Conservation (phyloP, 345 rosid species). For the Aquilaria malaccensis region DNA sequence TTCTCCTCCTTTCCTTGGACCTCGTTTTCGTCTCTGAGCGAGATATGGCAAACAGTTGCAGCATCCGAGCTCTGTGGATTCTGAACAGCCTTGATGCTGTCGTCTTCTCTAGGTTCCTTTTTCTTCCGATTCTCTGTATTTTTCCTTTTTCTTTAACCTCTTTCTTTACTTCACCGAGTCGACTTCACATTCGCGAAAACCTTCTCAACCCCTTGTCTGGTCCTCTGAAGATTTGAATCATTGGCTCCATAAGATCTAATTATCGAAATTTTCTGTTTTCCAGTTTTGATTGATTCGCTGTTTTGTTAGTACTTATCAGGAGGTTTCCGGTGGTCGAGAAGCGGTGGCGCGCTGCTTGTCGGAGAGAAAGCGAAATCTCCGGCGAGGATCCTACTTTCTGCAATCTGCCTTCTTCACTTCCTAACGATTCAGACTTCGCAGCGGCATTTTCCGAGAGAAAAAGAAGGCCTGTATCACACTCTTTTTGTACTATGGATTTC, state of each 20-base stretch:
- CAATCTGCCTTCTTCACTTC: conserved; percentile 33
- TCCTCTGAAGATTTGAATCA: not conserved
- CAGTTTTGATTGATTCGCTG: not conserved
- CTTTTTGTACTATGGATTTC: not conserved
- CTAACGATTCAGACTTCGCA: conserved; percentile 63
- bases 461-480: conserved; percentile 32
- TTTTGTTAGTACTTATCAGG: conserved; percentile 29
- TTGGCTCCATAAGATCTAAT: not conserved
- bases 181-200: not conserved
- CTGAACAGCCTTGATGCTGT: conserved; percentile 63
- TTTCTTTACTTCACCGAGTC: not conserved
- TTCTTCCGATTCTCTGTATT: not conserved
- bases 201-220: not conserved
- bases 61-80: conserved; percentile 88
- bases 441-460: conserved; percentile 54
- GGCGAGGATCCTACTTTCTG: conserved; percentile 23
- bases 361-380: conserved; percentile 29
- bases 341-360: conserved; percentile 66
- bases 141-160: conserved; percentile 1
- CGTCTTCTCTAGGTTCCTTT: conserved; percentile 71
- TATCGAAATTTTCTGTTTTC: not conserved
- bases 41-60: conserved; percentile 63
- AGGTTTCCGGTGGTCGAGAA: conserved; percentile 82
- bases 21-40: not conserved
- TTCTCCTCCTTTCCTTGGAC: not conserved